These are phyloP conservation scores for Agapanthus africanus DNA, from an alignment of 106 monocot genomes.

Conservation along the genomic window DNA sequence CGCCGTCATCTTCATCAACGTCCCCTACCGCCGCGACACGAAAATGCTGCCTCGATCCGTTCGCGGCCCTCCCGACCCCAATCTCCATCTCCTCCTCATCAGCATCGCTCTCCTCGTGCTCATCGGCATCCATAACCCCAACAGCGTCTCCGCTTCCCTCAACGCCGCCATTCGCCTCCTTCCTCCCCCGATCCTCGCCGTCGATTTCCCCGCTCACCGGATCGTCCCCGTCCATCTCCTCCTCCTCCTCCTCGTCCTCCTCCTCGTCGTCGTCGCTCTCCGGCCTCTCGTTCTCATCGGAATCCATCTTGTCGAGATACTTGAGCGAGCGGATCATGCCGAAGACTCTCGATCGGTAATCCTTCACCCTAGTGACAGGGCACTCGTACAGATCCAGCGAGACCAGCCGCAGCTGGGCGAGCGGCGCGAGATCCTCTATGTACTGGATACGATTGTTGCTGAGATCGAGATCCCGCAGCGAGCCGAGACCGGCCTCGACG, in stretches of 20 bases:
- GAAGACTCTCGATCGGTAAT: slow-evolving; percentile 81
- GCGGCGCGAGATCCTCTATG: slow-evolving; percentile 78
- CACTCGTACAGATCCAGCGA: slow-evolving; percentile 96
- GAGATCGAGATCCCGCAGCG: slow-evolving; percentile 87
- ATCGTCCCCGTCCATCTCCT: slow-evolving; percentile 60
- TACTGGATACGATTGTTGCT: slow-evolving; percentile 88
- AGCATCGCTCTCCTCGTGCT: slow-evolving; percentile 43
- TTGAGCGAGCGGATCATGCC: slow-evolving; percentile 70
- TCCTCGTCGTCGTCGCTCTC: slow-evolving; percentile 92
- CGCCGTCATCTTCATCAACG: slow-evolving; percentile 49
- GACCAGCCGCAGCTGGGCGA: slow-evolving; percentile 59
- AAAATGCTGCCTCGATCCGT: no score
- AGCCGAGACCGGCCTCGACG: slow-evolving; percentile 78
- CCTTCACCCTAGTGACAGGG: slow-evolving; percentile 72
- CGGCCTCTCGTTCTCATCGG: slow-evolving; percentile 84
- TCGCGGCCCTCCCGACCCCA: slow-evolving; percentile 35
- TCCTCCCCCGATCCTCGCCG: slow-evolving; percentile 48
- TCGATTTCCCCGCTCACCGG: slow-evolving; percentile 74
- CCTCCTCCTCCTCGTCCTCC: slow-evolving; percentile 72
- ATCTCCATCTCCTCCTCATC: slow-evolving; percentile 39
- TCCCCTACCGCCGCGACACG: slow-evolving; percentile 56
- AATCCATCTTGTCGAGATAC: slow-evolving; percentile 90
- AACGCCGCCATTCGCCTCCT: slow-evolving; percentile 16
- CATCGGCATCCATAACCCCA: slow-evolving; percentile 55
- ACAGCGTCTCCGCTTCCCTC: slow-evolving; percentile 20